Evolutionary conservation across 768 basidiomycete species (phyloP).

Genomic region (Amanita phalloides): DNA sequence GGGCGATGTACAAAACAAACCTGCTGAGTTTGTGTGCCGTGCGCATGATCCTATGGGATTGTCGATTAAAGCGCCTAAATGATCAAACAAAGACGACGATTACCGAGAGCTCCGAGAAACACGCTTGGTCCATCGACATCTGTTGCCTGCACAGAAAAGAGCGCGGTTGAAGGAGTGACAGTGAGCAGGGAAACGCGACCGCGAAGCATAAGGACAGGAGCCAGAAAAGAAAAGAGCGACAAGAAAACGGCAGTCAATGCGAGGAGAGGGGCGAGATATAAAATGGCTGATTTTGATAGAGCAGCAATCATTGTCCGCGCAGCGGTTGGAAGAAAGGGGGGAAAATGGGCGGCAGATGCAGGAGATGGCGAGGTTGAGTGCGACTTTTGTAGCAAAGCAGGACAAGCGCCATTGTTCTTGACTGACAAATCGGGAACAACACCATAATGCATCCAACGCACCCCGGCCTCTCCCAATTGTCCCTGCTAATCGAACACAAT

Average conservation of each 20-base stretch:
- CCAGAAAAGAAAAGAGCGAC: slow-evolving; percentile 55
- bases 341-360: slow-evolving; percentile 3
- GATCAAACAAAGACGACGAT: slow-evolving; percentile 4
- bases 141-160: slow-evolving; percentile 19
- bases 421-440: slow-evolving; percentile 4
- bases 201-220: slow-evolving; percentile 51
- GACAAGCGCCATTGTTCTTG: slow-evolving; percentile 1
- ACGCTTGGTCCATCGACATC: slow-evolving; percentile 58
- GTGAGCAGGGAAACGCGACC: slow-evolving; percentile 53
- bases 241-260: slow-evolving; percentile 58
- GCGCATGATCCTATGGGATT: slow-evolving; percentile 54
- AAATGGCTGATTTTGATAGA: slow-evolving; percentile 55
- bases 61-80: not conserved
- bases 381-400: not conserved
- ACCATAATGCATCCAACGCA: slow-evolving; percentile 7
- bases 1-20: slow-evolving; percentile 44
- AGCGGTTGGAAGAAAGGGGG: slow-evolving; percentile 4
- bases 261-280: slow-evolving; percentile 60
- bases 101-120: slow-evolving; percentile 58
- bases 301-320: slow-evolving; percentile 50
- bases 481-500: slow-evolving; percentile 41
- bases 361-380: not conserved
- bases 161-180: slow-evolving; percentile 43
- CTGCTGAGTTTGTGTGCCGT: slow-evolving; percentile 33
- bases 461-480: slow-evolving; percentile 35